Evolutionary conservation across 371 early-diverging fungal species (phyloP), one percentile per base, ranked within the genome.

Genomic region (Mortierella sp.): DNA sequence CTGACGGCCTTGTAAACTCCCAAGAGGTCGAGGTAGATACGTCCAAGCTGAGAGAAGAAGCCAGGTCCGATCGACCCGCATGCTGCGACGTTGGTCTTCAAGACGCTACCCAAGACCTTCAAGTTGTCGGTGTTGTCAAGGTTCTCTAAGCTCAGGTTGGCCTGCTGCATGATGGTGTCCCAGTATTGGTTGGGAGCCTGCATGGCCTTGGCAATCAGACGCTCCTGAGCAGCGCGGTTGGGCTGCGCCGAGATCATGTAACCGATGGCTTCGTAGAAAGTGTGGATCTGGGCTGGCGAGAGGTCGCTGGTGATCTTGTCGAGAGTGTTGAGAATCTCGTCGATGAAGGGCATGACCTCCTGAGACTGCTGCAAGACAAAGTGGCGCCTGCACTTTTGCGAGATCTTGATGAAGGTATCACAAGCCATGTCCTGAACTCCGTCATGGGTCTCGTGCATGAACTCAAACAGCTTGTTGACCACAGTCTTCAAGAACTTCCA

Each of bases 341-440:
- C 98, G 76, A 99, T 97, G 82, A 97, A 99, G 26, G 98, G 98
- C 78, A 88, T 88, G 14, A 89, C 78, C 87, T 98, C 99, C 40
- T 95, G 96, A 14, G 92, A 88, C 87, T 98, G 98, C 88, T 96
- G 96, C 5, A 90, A 76, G 40, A 98, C 95, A 92, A 99, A 99
- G 83, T 99, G 98, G 34, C 96, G 94, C 61, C 95, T 95, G 90
- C 99, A 98, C 87, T 98, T 98, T 85, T 98, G 97, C 24, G 98
- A 92, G 85, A 99, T 99, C 88, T 98, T 99, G 81, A 98, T 97
- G 88, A 99, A 99, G 4, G 99, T 99, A 89, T 99, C 99, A 89
- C 99, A 99, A 34, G 99, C 99, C 99, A 99, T 99, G 89, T 99
- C 99, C 88, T 99, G 98, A 28, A 99, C 99, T 91, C 99, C 99